Conservation (phyloP, 2,329 filamentous ascomycete species). For the Paracoccidioides lutzii region DNA sequence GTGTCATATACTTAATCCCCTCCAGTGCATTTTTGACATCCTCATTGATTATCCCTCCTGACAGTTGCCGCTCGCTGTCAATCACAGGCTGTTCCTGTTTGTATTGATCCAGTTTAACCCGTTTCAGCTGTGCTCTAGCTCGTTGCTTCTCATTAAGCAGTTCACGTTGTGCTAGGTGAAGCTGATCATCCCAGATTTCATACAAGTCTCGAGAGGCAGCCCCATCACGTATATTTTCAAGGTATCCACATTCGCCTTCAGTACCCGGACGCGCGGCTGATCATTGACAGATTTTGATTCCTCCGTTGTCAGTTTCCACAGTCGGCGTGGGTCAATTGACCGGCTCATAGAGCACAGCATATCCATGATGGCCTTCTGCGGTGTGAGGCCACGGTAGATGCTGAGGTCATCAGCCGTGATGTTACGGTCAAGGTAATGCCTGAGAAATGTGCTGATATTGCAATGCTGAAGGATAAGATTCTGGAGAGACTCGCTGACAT, state of each 20-base stretch:
- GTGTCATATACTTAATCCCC: slow-evolving; percentile 2
- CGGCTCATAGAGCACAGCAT: too few species aligned
- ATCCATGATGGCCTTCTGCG: too few species aligned
- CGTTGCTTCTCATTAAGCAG: slow-evolving; percentile 2
- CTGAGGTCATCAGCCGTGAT: too few species aligned
- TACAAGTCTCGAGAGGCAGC: too few species aligned
- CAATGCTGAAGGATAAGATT: not conserved
- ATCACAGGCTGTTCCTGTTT: slow-evolving; percentile 3
- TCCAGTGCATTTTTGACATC: slow-evolving; percentile 3
- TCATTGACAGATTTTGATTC: slow-evolving; percentile 2
- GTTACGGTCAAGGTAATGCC: too few species aligned
- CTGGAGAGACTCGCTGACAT: not conserved
- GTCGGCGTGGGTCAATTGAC: too few species aligned
- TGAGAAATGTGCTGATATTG: not conserved
- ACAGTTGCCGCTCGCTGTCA: slow-evolving; percentile 2
- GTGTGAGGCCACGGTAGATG: too few species aligned
- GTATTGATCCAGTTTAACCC: slow-evolving; percentile 1
- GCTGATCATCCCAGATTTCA: too few species aligned
- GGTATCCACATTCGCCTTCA: too few species aligned
- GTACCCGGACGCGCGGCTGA: not conserved
- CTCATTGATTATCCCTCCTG: slow-evolving; percentile 2
- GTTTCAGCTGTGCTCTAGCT: not conserved
- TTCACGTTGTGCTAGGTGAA: too few species aligned
- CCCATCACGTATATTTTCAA: too few species aligned
- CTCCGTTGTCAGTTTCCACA: not conserved